Percentiles rank a stretch among this genome's conserved stretches.
phyloP scores from a whole-genome alignment of 345 rosid species.

The Passiflora organensis region DNA sequence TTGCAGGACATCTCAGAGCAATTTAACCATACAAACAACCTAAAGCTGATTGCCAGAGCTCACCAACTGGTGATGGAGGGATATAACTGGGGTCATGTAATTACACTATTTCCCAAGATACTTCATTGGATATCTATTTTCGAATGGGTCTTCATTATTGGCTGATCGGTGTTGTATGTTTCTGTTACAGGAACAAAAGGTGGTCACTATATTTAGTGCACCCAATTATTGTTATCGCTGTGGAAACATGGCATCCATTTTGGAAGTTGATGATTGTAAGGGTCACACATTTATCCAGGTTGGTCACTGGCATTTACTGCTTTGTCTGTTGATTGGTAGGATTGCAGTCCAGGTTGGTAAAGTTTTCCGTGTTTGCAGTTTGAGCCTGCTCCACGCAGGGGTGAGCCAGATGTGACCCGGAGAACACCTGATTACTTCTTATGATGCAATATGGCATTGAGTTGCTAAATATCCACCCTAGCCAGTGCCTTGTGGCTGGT shows the following conservation, averaged over 20 bases:
- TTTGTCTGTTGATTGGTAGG: not conserved
- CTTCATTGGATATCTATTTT: not conserved
- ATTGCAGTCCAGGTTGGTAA: not conserved
- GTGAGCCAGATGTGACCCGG: conserved; percentile 92
- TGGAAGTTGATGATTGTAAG: conserved; percentile 92
- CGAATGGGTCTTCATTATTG: conserved; percentile 5
- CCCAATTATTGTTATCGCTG: conserved; percentile 97
- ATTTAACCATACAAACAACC: conserved; percentile 80
- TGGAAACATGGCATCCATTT: conserved; percentile 96
- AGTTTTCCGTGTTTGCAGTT: conserved; percentile 43
- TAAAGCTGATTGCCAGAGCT: conserved; percentile 90
- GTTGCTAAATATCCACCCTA: not conserved
- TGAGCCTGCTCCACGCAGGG: conserved; percentile 98
- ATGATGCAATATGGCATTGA: conserved; percentile 4
- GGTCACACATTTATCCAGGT: conserved; percentile 97
- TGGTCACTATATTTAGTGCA: conserved; percentile 93
- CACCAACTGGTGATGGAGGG: conserved; percentile 98
- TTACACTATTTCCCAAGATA: conserved; percentile 11
- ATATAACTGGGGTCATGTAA: conserved; percentile 97
- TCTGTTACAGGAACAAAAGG: conserved; percentile 77
- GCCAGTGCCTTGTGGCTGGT: conserved; percentile 13
- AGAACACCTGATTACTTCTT: conserved; percentile 95
- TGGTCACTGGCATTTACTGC: conserved; percentile 5
- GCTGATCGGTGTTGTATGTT: conserved; percentile 4
- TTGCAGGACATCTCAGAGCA: conserved; percentile 92